Evolutionary conservation across 306 rosid genomes (phyloP).

Genomic region (Acacia acuminata): DNA sequence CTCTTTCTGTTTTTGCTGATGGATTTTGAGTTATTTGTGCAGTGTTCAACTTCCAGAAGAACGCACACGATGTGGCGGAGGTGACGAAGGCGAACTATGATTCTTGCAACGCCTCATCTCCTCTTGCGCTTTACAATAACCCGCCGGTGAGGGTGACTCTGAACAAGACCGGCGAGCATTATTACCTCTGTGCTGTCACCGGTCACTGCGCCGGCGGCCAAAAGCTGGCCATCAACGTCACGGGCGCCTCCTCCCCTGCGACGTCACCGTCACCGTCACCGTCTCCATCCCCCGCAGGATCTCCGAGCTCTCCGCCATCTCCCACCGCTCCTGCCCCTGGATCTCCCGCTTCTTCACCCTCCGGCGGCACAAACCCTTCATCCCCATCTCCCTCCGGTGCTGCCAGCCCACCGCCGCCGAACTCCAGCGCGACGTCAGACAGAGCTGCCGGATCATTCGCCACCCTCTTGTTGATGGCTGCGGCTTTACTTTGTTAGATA

Average conservation of each 20-base stretch:
- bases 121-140: constrained; percentile 1
- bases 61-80: constrained; percentile 56
- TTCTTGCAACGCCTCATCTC: constrained; percentile 43
- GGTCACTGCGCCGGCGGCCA: constrained; percentile 45
- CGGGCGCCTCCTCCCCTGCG: neutral
- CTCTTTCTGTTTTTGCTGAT: neutral
- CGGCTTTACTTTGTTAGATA: constrained; percentile 47
- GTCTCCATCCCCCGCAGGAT: constrained; percentile 18
- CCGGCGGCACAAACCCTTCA: constrained; percentile 32
- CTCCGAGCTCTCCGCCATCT: constrained; percentile 11
- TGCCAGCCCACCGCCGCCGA: constrained; percentile 40
- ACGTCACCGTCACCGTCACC: constrained; percentile 29
- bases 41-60: constrained; percentile 57
- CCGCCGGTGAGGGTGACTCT: constrained; percentile 42
- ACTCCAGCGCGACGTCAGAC: constrained; percentile 40
- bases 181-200: constrained; percentile 29
- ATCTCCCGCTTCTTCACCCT: constrained; percentile 11
- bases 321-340: neutral
- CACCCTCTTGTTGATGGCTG: constrained; percentile 37
- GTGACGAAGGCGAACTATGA: constrained; percentile 53
- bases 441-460: constrained; percentile 39
- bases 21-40: neutral
- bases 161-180: constrained; percentile 35
- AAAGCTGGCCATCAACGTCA: constrained; percentile 43
- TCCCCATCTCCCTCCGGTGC: constrained; percentile 22